Evolutionary conservation across 345 rosid genomes (phyloP).

Genomic region (Mallotus nudiflorus): DNA sequence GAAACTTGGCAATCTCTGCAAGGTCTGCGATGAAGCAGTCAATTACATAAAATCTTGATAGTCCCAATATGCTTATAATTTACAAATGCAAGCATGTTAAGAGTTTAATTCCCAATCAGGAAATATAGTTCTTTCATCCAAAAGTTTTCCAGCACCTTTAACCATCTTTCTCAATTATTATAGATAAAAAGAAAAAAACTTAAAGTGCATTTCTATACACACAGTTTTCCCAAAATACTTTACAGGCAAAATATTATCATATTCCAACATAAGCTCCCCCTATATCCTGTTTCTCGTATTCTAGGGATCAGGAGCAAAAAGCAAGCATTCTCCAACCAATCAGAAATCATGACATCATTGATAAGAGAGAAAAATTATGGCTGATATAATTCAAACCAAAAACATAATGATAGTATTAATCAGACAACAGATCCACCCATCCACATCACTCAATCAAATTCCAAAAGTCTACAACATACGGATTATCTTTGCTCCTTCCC

Average conservation of each 20-base stretch:
- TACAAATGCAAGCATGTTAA: background rate
- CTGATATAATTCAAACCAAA: too few relatives aligned
- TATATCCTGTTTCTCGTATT: too few relatives aligned
- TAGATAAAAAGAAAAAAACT: background rate
- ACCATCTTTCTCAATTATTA: background rate
- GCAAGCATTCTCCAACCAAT: too few relatives aligned
- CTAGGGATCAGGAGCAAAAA: too few relatives aligned
- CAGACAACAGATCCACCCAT: background rate
- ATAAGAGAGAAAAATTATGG: too few relatives aligned
- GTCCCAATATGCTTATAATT: background rate
- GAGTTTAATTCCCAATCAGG: background rate
- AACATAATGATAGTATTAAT: too few relatives aligned
- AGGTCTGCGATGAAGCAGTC: conserved; percentile 52
- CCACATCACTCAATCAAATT: background rate
- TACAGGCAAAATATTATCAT: too few relatives aligned
- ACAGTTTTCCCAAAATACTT: too few relatives aligned
- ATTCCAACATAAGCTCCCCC: too few relatives aligned
- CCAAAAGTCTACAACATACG: too few relatives aligned
- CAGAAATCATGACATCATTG: too few relatives aligned
- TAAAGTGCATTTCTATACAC: background rate
- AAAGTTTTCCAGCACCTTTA: background rate
- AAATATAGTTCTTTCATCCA: background rate
- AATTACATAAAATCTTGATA: background rate
- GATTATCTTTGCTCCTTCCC: too few relatives aligned
- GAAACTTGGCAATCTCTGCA: conserved; percentile 94